These are phyloP conservation scores for Coemansia sp. DNA, from an alignment of 192 early-diverging fungal genomes.

Conservation along the genomic window DNA sequence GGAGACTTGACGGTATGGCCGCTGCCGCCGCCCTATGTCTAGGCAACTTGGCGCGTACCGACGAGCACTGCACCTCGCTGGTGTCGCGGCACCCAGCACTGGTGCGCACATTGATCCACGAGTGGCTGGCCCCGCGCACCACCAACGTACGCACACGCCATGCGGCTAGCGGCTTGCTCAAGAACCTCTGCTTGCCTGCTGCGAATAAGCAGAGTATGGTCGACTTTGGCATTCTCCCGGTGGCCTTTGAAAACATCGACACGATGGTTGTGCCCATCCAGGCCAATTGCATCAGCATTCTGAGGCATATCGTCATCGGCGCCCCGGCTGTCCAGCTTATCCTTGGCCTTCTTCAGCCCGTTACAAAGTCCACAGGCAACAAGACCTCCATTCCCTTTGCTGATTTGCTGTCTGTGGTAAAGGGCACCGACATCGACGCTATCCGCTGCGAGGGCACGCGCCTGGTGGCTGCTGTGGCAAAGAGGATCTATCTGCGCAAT, in stretches of 20 bases:
- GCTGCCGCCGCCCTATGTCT: slow-evolving; percentile 58
- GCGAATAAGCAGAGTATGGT: slow-evolving; percentile 15
- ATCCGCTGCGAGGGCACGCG: slow-evolving; percentile 50
- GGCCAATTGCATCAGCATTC: slow-evolving; percentile 42
- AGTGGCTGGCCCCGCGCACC: slow-evolving; percentile 46
- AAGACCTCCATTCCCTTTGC: slow-evolving; percentile 11
- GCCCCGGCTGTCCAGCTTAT: slow-evolving; percentile 1
- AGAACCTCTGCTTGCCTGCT: slow-evolving; percentile 62
- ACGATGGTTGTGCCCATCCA: slow-evolving; percentile 45
- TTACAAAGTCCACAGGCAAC: neutral
- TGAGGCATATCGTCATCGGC: slow-evolving; percentile 24
- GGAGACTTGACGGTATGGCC: slow-evolving; percentile 18
- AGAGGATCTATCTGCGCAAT: slow-evolving; percentile 12
- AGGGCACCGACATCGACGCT: slow-evolving; percentile 32
- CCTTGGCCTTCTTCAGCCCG: neutral
- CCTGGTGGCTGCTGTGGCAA: slow-evolving; percentile 24
- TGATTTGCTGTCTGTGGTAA: slow-evolving; percentile 16
- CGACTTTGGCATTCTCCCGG: slow-evolving; percentile 13
- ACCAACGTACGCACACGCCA: slow-evolving; percentile 50
- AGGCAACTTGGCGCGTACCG: slow-evolving; percentile 70
- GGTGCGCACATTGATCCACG: slow-evolving; percentile 52
- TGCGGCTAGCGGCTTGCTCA: slow-evolving; percentile 62
- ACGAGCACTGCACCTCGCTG: slow-evolving; percentile 60
- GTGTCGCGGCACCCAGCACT: slow-evolving; percentile 56
- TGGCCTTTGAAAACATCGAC: slow-evolving; percentile 11